Evolutionary conservation across 169 alveolate genomes (phyloP).

Genomic region (Toxoplasma gondii): DNA sequence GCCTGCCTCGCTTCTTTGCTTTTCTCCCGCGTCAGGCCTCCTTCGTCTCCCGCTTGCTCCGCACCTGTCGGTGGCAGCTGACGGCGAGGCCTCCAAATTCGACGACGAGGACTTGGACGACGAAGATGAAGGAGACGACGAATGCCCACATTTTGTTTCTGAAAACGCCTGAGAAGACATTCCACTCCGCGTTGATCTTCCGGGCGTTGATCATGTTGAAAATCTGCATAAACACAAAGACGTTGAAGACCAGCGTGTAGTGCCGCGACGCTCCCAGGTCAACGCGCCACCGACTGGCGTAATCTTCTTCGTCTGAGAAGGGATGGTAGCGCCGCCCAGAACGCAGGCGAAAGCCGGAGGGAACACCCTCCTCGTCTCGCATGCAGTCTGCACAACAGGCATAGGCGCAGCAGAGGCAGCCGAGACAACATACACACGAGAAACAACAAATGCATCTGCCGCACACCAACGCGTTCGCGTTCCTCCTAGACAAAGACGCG

Average conservation of each 20-base stretch:
- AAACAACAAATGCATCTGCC: neutral
- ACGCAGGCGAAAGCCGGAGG: conserved; percentile 16
- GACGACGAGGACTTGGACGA: conserved; percentile 61
- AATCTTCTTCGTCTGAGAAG: conserved; percentile 35
- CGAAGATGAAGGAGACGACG: neutral
- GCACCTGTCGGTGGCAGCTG: conserved; percentile 39
- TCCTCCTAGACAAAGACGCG: too few relatives aligned
- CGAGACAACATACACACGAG: neutral
- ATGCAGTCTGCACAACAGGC: conserved; percentile 3
- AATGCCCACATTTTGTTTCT: conserved; percentile 39
- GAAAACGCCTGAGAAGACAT: conserved; percentile 82
- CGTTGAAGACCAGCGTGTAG: conserved; percentile 86
- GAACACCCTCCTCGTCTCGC: neutral
- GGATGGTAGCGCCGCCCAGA: conserved; percentile 55
- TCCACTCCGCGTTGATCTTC: conserved; percentile 78
- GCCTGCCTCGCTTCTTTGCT: too few relatives aligned
- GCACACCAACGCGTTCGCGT: too few relatives aligned
- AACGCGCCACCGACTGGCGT: conserved; percentile 12
- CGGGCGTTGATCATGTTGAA: conserved; percentile 87
- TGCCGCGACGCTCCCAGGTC: conserved; percentile 80
- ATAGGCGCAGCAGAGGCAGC: neutral
- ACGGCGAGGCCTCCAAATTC: conserved; percentile 41
- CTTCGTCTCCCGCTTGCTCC: neutral
- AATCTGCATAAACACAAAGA: conserved; percentile 84
- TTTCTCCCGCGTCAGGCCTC: too few relatives aligned